These are phyloP conservation scores for Chlorella variabilis DNA, from an alignment of 163 green algal species.

Conservation along the genomic window DNA sequence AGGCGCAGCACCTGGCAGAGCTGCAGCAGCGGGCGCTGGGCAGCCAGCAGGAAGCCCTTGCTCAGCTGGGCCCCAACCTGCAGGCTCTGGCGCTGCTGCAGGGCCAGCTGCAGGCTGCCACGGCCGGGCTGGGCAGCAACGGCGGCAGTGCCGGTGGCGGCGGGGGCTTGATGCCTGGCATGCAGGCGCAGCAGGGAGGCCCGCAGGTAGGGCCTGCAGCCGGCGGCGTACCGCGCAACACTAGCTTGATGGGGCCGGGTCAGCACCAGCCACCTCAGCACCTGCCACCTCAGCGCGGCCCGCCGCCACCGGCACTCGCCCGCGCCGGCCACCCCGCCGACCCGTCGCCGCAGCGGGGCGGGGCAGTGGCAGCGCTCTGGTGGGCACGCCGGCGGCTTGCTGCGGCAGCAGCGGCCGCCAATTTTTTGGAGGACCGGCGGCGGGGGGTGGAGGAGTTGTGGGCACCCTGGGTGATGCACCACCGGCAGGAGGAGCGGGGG, in stretches of 20 bases:
- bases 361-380: too few species aligned
- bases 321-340: too few species aligned
- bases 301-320: too few species aligned
- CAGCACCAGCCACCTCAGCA: too few species aligned
- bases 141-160: not conserved
- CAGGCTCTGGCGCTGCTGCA: not conserved
- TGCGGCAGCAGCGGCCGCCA: not conserved
- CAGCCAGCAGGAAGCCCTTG: not conserved
- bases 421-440: not conserved
- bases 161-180: not conserved
- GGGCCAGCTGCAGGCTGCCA: not conserved
- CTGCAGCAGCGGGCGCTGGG: not conserved
- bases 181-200: not conserved
- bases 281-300: too few species aligned
- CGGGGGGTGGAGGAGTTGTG: conserved; percentile 14
- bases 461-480: conserved; percentile 28
- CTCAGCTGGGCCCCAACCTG: not conserved
- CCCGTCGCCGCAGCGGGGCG: too few species aligned
- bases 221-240: too few species aligned
- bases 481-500: conserved; percentile 43
- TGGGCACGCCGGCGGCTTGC: not conserved
- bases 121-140: not conserved
- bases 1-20: not conserved
- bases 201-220: too few species aligned
- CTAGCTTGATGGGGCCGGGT: too few species aligned